Percentiles rank a stretch among this genome's conserved stretches.
phyloP scores from a whole-genome alignment of 345 rosid genomes.

The Gossypium rotundifolium region DNA sequence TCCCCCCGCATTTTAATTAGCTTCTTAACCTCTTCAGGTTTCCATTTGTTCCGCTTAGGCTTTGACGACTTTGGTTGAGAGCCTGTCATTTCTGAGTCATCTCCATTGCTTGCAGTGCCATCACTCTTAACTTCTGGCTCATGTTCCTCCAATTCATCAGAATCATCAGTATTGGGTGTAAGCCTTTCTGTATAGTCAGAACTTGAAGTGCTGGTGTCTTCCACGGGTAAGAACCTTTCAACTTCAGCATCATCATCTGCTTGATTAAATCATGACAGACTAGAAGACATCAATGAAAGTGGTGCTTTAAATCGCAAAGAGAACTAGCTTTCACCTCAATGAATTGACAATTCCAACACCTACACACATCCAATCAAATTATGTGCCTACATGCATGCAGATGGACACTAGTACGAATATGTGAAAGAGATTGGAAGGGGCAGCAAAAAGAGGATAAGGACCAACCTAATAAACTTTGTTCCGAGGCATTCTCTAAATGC shows the following conservation, averaged over 20 bases:
- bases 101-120: slow-evolving; percentile 29
- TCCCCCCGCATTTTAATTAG: slow-evolving; percentile 69
- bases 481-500: slow-evolving; percentile 20
- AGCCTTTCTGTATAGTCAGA: slow-evolving; percentile 28
- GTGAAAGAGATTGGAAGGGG: slow-evolving; percentile 13
- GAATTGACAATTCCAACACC: not conserved
- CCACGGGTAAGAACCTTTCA: slow-evolving; percentile 43
- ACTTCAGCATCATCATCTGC: slow-evolving; percentile 40
- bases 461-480: slow-evolving; percentile 36
- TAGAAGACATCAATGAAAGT: not conserved
- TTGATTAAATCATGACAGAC: not conserved
- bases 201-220: slow-evolving; percentile 28
- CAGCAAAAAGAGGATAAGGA: slow-evolving; percentile 16
- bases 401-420: not conserved
- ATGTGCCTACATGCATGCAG: not conserved
- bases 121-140: slow-evolving; percentile 26
- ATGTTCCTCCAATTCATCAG: slow-evolving; percentile 39
- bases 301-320: not conserved
- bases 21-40: slow-evolving; percentile 74
- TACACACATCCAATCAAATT: not conserved
- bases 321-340: not conserved
- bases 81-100: slow-evolving; percentile 30
- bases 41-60: slow-evolving; percentile 72
- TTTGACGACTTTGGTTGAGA: slow-evolving; percentile 43
- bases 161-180: slow-evolving; percentile 26